Evolutionary conservation across 2,329 filamentous ascomycete species (phyloP), one percentile per base, ranked within the genome.

Genomic region (Canariomyces notabilis): DNA sequence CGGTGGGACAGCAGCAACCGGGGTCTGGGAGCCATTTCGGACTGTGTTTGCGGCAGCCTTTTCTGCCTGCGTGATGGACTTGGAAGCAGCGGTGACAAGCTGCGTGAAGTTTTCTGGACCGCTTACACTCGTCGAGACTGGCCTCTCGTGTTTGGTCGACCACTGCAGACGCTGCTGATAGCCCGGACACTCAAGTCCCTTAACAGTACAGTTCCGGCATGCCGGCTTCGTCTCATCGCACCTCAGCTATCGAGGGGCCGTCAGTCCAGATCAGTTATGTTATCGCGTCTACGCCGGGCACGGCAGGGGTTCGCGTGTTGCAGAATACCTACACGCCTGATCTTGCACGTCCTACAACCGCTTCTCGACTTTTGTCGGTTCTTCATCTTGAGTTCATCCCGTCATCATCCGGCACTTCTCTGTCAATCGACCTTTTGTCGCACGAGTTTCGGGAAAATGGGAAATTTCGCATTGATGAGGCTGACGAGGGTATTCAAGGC

Each of bases 121-220:
- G 38, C 34, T 51, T 11, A 52, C 22, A 31, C 42, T 51, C 23
- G 51, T 45, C 11, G 50, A 34, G 9, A 45, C 41, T 18, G 51
- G 50, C 15, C 49, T 44, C 32, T 61, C 57, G 49, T 61, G 56
- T 26, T 61, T 61, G 34, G 59, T 60, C 19, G 57, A 59, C 59
- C 59, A 61, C 37, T 59, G 58, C 9, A 61, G 54, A 22, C 56
- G 54, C 33, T 58, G 53, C 33, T 58, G 56, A 34, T 61, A 61
- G 36, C 59, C 59, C 1, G 58, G 58, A 41, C 59, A 61, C 11
- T 54, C 53, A 33, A 57, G 43, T 14, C 55, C 52, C 32, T 59
- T 59, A 37, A 56, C 56, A 18, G 46, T 36, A 44, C 59, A 61
- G 43, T 60, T 60, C 14, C 47, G 48, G 45, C 59, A 61, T 5